Percentiles rank a stretch among this genome's conserved stretches.
These are phyloP conservation scores for Vaccinium vitisidaea DNA, from an alignment of 148 eudicot species.

Conservation along the genomic window DNA sequence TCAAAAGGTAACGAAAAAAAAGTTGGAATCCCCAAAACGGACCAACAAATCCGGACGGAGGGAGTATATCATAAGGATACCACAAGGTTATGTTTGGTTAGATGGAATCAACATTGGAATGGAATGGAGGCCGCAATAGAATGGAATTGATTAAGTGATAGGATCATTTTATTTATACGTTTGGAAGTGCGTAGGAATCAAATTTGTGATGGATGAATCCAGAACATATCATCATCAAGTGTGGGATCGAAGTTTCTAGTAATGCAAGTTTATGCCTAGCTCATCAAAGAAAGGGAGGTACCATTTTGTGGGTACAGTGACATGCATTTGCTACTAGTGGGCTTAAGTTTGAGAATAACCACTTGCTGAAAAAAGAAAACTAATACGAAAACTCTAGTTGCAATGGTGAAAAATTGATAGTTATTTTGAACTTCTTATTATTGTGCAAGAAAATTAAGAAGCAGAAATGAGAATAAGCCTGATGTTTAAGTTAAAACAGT, in stretches of 20 bases:
- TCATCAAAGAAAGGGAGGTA: too few relatives aligned
- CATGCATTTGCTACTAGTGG: background rate
- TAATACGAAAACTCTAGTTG: background rate
- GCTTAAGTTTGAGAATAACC: background rate
- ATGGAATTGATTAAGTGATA: background rate
- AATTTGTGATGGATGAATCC: background rate
- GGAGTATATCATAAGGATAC: background rate
- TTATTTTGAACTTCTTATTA: background rate
- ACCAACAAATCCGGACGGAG: too few relatives aligned
- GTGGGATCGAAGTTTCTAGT: background rate
- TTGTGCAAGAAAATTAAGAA: background rate
- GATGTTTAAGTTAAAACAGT: background rate
- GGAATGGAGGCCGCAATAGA: background rate
- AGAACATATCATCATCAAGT: background rate
- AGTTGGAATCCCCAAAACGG: too few relatives aligned
- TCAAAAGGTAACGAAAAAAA: too few relatives aligned
- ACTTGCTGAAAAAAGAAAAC: background rate
- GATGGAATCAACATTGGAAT: background rate
- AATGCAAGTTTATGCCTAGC: too few relatives aligned
- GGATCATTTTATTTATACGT: background rate
- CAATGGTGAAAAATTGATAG: too few relatives aligned
- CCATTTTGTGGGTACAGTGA: too few relatives aligned
- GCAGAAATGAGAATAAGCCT: background rate
- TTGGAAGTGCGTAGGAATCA: background rate
- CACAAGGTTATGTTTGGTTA: background rate